Evolutionary conservation across 1,284 basidiomycete species (phyloP).

Genomic region (Amylostereum areolatum): DNA sequence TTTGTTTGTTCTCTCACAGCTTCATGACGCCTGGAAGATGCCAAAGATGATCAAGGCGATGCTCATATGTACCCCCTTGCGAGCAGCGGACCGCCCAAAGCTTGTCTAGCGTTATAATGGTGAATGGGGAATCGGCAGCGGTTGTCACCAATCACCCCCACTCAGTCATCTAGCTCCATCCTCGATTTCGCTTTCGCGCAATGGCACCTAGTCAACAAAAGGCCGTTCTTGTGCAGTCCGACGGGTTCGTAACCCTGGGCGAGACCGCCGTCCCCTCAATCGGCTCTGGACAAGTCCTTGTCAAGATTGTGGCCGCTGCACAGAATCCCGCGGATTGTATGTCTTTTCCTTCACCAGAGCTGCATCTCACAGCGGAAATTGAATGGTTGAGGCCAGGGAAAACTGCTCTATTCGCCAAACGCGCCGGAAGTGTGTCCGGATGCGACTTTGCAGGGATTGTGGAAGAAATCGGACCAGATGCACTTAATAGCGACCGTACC

Average conservation of each 20-base stretch:
- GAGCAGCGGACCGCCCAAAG: too few species aligned
- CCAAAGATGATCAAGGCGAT: too few species aligned
- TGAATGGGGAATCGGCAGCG: too few species aligned
- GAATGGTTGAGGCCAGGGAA: slow-evolving; percentile 9
- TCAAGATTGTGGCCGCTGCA: slow-evolving; percentile 24
- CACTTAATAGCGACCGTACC: slow-evolving; percentile 14
- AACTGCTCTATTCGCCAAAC: slow-evolving; percentile 1
- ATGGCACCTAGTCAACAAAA: slow-evolving; percentile 9
- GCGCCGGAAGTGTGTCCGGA: slow-evolving; percentile 12
- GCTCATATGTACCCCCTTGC: too few species aligned
- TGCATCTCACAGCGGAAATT: too few species aligned
- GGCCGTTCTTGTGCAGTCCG: slow-evolving; percentile 19
- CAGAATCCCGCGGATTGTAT: slow-evolving; percentile 27
- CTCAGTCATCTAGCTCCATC: too few species aligned
- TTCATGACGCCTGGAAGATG: too few species aligned
- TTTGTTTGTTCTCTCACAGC: too few species aligned
- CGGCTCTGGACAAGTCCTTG: slow-evolving; percentile 21
- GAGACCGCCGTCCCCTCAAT: slow-evolving; percentile 18
- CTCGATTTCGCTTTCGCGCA: too few species aligned
- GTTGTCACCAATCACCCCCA: too few species aligned
- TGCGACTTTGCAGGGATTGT: slow-evolving; percentile 16
- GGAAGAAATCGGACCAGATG: slow-evolving; percentile 23
- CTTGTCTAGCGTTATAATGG: too few species aligned
- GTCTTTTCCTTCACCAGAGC: background rate
- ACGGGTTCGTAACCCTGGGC: slow-evolving; percentile 18